phyloP scores from a whole-genome alignment of 2,329 filamentous ascomycete genomes.

The Thermomyces lanuginosus region DNA sequence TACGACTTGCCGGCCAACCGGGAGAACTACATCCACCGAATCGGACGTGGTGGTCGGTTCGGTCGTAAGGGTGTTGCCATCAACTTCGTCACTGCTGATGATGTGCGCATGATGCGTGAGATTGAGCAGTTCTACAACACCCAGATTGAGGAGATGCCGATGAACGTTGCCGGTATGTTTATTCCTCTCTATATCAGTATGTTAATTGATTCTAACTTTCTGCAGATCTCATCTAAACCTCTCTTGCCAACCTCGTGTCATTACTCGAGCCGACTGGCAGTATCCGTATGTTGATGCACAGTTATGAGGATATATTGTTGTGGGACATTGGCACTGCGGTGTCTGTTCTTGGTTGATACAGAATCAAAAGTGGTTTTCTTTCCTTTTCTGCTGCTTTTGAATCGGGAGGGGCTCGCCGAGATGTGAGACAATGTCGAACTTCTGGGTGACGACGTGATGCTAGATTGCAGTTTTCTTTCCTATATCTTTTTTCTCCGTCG shows the following conservation, averaged over 20 bases:
- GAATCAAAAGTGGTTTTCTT: conserved; percentile 4
- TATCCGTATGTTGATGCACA: too few relatives aligned
- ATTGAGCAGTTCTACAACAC: conserved; percentile 99
- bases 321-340: too few relatives aligned
- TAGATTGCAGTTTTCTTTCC: too few relatives aligned
- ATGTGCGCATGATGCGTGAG: conserved; percentile 99
- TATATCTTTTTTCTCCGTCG: too few relatives aligned
- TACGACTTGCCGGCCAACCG: conserved; percentile 98
- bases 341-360: conserved; percentile 3
- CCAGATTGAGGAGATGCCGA: conserved; percentile 99
- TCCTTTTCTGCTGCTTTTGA: too few relatives aligned
- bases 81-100: conserved; percentile 98
- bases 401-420: too few relatives aligned
- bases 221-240: conserved; percentile 29
- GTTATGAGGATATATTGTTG: too few relatives aligned
- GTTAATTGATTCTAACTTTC: too few relatives aligned
- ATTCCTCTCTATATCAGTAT: neutral
- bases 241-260: conserved; percentile 10
- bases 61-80: conserved; percentile 99
- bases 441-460: too few relatives aligned
- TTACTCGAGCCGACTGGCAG: too few relatives aligned
- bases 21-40: conserved; percentile 99
- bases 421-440: too few relatives aligned
- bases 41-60: conserved; percentile 98
- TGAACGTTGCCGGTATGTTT: conserved; percentile 56